A percentile compares a stretch with the other conserved stretches of the same genome.
Evolutionary conservation across 208 protist genomes (phyloP).

Genomic region (Crithidia mellificae): DNA sequence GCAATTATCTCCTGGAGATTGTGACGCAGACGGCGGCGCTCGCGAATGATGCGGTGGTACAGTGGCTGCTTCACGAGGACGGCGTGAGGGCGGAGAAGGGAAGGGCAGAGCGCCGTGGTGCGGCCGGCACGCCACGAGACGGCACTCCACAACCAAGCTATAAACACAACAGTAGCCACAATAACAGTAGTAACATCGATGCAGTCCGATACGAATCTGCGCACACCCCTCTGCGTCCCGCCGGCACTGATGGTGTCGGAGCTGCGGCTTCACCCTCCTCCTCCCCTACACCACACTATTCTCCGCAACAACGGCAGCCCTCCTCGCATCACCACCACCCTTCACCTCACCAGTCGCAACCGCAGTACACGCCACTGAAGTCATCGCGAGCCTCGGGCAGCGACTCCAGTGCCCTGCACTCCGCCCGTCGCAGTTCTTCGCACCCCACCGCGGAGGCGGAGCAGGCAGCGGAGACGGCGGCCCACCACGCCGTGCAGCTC

Average conservation of each 20-base stretch:
- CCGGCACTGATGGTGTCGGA: too few species aligned
- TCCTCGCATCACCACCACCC: too few species aligned
- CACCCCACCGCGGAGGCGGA: conserved; percentile 5
- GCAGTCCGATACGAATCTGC: background rate
- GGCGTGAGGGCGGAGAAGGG: too few species aligned
- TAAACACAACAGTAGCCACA: background rate
- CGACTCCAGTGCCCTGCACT: background rate
- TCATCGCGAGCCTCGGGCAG: background rate
- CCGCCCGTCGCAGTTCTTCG: background rate
- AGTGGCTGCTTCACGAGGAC: conserved; percentile 19
- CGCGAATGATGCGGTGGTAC: conserved; percentile 21
- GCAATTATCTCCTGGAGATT: conserved; percentile 52
- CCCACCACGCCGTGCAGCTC: conserved; percentile 8
- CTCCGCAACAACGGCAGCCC: too few species aligned
- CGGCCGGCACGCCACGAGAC: too few species aligned
- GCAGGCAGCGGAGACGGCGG: background rate
- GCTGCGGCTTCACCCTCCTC: too few species aligned
- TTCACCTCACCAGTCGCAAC: too few species aligned
- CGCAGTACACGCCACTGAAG: background rate
- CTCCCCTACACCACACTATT: too few species aligned
- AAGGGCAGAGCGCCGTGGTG: too few species aligned
- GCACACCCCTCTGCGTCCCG: background rate
- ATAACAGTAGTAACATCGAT: background rate
- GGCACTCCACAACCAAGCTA: too few species aligned
- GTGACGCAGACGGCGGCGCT: conserved; percentile 36